phyloP scores from a whole-genome alignment of 1,139 yeast species.

The Blastobotrys serpentis region DNA sequence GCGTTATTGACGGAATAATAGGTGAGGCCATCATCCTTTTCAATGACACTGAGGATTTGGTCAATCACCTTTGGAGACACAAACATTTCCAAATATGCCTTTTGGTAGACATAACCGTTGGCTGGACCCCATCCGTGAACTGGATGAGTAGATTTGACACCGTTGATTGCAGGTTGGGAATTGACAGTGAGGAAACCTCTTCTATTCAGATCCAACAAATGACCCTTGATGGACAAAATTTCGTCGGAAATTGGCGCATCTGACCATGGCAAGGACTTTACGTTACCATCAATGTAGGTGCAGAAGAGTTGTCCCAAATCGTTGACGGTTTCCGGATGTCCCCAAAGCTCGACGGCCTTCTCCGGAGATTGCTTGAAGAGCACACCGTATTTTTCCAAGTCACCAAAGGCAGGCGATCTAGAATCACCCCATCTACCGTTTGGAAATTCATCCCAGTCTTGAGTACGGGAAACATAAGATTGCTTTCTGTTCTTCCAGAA shows the following conservation, averaged over 20 bases:
- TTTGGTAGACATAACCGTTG: conserved; percentile 89
- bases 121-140: conserved; percentile 95
- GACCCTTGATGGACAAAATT: conserved; percentile 59
- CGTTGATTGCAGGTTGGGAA: conserved; percentile 93
- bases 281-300: conserved; percentile 64
- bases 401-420: conserved; percentile 91
- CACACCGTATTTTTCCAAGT: conserved; percentile 61
- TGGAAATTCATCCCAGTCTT: conserved; percentile 94
- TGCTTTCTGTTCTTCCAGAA: conserved; percentile 95
- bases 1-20: conserved; percentile 66
- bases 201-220: conserved; percentile 60
- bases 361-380: conserved; percentile 54
- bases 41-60: conserved; percentile 45
- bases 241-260: conserved; percentile 86
- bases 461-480: conserved; percentile 84
- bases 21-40: conserved; percentile 55
- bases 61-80: conserved; percentile 58
- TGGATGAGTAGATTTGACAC: conserved; percentile 66
- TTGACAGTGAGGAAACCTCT: conserved; percentile 78
- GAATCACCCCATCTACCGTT: conserved; percentile 97
- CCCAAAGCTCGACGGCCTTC: conserved; percentile 85
- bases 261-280: conserved; percentile 89
- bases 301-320: conserved; percentile 65
- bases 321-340: conserved; percentile 58
- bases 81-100: conserved; percentile 83